phyloP scores from a whole-genome alignment of 305 asterid species.

The Withania somnifera region DNA sequence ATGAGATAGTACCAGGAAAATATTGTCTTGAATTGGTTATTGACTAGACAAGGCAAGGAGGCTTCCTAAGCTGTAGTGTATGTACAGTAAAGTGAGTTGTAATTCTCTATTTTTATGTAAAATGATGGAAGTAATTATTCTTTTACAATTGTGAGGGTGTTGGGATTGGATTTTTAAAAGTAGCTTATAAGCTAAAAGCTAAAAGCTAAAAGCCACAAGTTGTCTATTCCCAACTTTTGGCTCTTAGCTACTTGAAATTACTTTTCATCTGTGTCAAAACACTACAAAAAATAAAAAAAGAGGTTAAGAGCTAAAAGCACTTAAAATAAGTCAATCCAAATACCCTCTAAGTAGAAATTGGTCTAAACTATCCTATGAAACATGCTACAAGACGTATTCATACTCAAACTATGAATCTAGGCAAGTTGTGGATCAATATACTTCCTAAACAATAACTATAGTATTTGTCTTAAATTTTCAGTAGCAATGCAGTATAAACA shows the following conservation, averaged over 20 bases:
- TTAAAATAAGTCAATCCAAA: too few relatives aligned
- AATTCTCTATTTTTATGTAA: neutral
- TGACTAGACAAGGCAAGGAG: neutral
- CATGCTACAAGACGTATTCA: neutral
- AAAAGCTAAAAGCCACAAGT: too few relatives aligned
- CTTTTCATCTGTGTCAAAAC: too few relatives aligned
- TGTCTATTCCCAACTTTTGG: too few relatives aligned
- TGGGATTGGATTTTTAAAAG: too few relatives aligned
- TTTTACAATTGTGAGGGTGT: neutral
- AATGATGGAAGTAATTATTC: neutral
- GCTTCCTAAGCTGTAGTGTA: neutral
- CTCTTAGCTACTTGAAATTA: too few relatives aligned
- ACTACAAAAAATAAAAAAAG: too few relatives aligned
- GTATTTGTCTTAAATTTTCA: neutral
- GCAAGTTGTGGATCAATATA: neutral
- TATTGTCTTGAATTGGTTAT: neutral
- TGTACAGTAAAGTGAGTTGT: neutral
- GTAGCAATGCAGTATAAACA: neutral
- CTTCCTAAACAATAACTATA: neutral
- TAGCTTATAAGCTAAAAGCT: too few relatives aligned
- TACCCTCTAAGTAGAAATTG: neutral
- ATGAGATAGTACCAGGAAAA: neutral
- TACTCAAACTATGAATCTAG: neutral
- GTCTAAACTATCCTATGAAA: neutral
- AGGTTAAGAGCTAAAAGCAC: too few relatives aligned